Conservation (phyloP, 306 rosid genomes). For the Astragalus glycyphyllos region DNA sequence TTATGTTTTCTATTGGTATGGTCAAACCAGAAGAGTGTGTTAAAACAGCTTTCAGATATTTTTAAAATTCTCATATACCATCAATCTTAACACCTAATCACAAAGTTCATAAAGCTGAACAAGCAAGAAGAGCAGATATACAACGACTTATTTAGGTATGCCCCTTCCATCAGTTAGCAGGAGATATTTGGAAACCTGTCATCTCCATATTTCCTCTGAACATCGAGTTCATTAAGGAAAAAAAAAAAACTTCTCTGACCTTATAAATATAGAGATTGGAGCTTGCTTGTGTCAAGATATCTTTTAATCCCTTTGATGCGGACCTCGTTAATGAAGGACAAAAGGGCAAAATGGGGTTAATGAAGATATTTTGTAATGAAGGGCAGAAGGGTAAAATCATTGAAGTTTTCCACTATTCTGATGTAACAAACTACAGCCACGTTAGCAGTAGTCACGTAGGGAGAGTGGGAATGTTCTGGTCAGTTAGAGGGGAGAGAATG, state of each 20-base stretch:
- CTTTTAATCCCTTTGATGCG: slow-evolving; percentile 12
- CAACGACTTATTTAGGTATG: slow-evolving; percentile 3
- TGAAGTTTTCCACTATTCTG: too few species aligned
- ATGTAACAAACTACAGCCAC: too few species aligned
- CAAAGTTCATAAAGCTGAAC: slow-evolving; percentile 10
- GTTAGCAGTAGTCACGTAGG: too few species aligned
- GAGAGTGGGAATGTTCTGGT: too few species aligned
- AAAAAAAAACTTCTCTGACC: neutral
- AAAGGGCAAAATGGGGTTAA: too few species aligned
- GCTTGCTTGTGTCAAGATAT: neutral
- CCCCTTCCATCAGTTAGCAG: neutral
- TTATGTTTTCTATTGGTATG: too few species aligned
- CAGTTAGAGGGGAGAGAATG: too few species aligned
- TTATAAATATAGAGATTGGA: neutral
- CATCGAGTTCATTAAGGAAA: neutral
- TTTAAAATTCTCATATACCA: neutral
- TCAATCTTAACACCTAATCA: slow-evolving; percentile 21
- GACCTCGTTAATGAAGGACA: too few species aligned
- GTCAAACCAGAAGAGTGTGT: neutral
- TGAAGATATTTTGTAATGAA: too few species aligned
- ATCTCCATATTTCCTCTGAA: neutral
- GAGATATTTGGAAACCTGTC: slow-evolving; percentile 17
- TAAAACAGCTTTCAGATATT: slow-evolving; percentile 4
- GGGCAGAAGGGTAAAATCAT: too few species aligned
- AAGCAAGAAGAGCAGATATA: neutral